Evolutionary conservation across 805 yeast species (phyloP), one percentile per base, ranked within the genome.

Genomic region (Kodamaea neixiangensis): DNA sequence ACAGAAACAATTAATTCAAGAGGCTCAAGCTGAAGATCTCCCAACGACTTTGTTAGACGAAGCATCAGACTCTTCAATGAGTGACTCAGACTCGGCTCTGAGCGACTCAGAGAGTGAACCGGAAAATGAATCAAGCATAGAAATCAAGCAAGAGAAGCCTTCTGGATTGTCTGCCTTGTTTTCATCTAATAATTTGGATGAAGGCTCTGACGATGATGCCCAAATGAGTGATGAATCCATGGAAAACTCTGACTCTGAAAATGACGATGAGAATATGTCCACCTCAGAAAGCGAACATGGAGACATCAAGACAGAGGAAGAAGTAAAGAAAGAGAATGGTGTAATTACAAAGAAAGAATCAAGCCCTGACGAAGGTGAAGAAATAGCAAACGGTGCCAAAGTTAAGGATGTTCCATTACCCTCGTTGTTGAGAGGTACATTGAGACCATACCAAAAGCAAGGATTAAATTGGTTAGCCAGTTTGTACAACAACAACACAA

Each of bases 401-500:
- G 79, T 74, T 6, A 64, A 64, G 52, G 92, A 87, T 66, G 96
- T 91, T 6, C 90, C 94, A 0, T 62, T 81, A 2, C 98, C 98
- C 0, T 75, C 83, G 11, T 68, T 88, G 7, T 72, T 94, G 20
- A 78, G 91, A 54, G 99, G 98, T 21, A 81, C 83, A 0, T 73
- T 94, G 47, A 83, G 99, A 65, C 89, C 83, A 7, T 94, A 94
- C 61, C 99, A 94, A 66, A 93, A 91, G 51, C 96, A 90, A 67
- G 99, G 99, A 53, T 76, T 94, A 35, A 96, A 94, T 58, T 94
- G 99, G 99, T 72, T 94, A 45, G 98, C 97, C 1, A 90, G 97
- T 43, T 72, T 94, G 51, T 93, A 92, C 71, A 89, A 89, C 65
- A 89, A 89, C 62, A 83, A 88, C 50, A 94, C 98, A 4, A 94